phyloP scores from a whole-genome alignment of 768 basidiomycete species.

The Hygrophorus pudorinus region DNA sequence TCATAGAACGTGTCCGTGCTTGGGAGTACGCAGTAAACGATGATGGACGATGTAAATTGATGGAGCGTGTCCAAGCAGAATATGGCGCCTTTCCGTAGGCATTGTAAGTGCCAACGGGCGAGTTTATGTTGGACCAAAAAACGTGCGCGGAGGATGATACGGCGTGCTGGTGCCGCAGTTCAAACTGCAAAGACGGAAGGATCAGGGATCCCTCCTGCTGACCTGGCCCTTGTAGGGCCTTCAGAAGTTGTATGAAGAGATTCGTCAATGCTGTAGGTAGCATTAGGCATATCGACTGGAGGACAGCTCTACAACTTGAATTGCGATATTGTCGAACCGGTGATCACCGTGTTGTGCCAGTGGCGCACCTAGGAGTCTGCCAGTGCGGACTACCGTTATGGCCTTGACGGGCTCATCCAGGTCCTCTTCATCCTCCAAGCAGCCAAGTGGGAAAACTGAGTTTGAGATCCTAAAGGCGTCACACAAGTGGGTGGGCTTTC shows the following conservation, averaged over 20 bases:
- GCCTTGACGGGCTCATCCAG: too few species aligned
- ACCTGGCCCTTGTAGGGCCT: slow-evolving; percentile 11
- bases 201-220: slow-evolving; percentile 4
- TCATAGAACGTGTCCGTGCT: slow-evolving; percentile 35
- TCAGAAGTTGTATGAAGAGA: slow-evolving; percentile 35
- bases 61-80: slow-evolving; percentile 26
- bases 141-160: slow-evolving; percentile 38
- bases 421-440: too few species aligned
- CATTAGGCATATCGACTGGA: slow-evolving; percentile 19
- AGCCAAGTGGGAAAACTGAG: slow-evolving; percentile 35
- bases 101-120: slow-evolving; percentile 12
- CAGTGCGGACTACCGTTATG: too few species aligned
- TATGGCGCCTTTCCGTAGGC: slow-evolving; percentile 18
- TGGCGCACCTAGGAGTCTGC: too few species aligned
- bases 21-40: slow-evolving; percentile 34
- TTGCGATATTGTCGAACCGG: too few species aligned
- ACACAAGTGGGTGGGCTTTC: slow-evolving; percentile 42
- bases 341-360: too few species aligned
- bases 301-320: neutral
- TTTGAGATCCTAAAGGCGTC: slow-evolving; percentile 70
- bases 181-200: slow-evolving; percentile 28
- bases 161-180: slow-evolving; percentile 55
- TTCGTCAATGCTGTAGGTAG: slow-evolving; percentile 36
- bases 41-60: slow-evolving; percentile 33
- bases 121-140: slow-evolving; percentile 42